Conservation (phyloP, 2,329 filamentous ascomycete genomes). For the Arthrocladium fulminans region DNA sequence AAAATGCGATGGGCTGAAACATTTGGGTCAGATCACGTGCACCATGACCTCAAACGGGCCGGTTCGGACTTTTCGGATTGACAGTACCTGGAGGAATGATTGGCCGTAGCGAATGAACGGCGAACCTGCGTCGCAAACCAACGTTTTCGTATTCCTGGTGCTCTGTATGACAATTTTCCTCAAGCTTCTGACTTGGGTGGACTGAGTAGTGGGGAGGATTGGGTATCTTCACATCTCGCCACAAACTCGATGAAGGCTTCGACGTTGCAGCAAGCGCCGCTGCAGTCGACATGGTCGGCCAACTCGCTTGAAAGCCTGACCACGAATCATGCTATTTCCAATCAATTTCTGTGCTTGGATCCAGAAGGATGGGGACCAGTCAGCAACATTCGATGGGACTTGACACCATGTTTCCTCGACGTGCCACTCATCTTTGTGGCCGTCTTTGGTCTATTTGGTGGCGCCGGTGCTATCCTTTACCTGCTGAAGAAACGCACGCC, state of each 20-base stretch:
- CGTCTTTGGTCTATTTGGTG: slow-evolving; percentile 67
- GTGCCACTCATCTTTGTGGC: slow-evolving; percentile 75
- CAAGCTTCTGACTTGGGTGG: not conserved
- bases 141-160: not conserved
- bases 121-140: not conserved
- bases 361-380: slow-evolving; percentile 91
- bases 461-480: slow-evolving; percentile 70
- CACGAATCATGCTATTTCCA: not conserved
- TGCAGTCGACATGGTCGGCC: not conserved
- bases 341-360: slow-evolving; percentile 75
- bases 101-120: too few relatives aligned
- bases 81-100: too few relatives aligned
- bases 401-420: slow-evolving; percentile 96
- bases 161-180: not conserved
- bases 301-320: not conserved
- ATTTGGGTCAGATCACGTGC: too few relatives aligned
- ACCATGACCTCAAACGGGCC: too few relatives aligned
- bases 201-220: not conserved
- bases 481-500: slow-evolving; percentile 61
- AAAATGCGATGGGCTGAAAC: too few relatives aligned
- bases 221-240: not conserved
- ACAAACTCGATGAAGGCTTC: slow-evolving; percentile 1
- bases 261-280: slow-evolving; percentile 9
- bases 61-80: too few relatives aligned
- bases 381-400: slow-evolving; percentile 79